These are phyloP conservation scores for Trametes cinnabarina DNA, from an alignment of 768 basidiomycete genomes.

Conservation along the genomic window DNA sequence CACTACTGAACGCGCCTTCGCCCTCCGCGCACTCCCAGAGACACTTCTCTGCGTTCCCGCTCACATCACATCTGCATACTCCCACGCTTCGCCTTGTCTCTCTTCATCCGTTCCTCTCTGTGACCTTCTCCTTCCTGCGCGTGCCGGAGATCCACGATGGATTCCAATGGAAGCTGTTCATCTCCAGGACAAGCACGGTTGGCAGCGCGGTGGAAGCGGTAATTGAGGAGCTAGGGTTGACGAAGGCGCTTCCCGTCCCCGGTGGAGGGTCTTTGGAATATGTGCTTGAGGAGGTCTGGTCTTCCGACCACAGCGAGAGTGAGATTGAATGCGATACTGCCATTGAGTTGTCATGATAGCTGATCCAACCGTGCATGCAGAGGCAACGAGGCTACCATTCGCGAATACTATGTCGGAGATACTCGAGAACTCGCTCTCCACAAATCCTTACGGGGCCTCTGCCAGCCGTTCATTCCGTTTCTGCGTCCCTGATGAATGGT, in stretches of 20 bases:
- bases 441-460: conserved; percentile 19
- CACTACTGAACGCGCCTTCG: conserved; percentile 46
- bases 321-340: conserved; percentile 23
- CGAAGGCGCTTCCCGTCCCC: conserved; percentile 61
- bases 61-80: conserved; percentile 64
- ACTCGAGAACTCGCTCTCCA: conserved; percentile 34
- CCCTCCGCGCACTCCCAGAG: conserved; percentile 38
- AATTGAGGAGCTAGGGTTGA: conserved; percentile 64
- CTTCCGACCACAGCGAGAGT: conserved; percentile 54
- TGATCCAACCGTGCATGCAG: conserved; percentile 27
- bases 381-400: conserved; percentile 43
- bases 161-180: conserved; percentile 62
- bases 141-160: conserved; percentile 79
- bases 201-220: conserved; percentile 52
- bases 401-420: conserved; percentile 45
- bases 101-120: conserved; percentile 55
- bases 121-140: conserved; percentile 56
- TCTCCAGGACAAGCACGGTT: conserved; percentile 56
- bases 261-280: conserved; percentile 73
- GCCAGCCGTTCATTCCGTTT: conserved; percentile 51
- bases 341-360: background rate
- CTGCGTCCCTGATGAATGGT: conserved; percentile 81
- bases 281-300: conserved; percentile 68
- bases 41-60: conserved; percentile 68
- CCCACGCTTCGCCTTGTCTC: conserved; percentile 72